A percentile compares a stretch with the other conserved stretches of the same genome.
These are phyloP conservation scores for Petunia secreta DNA, from an alignment of 257 asterid genomes.

Conservation along the genomic window DNA sequence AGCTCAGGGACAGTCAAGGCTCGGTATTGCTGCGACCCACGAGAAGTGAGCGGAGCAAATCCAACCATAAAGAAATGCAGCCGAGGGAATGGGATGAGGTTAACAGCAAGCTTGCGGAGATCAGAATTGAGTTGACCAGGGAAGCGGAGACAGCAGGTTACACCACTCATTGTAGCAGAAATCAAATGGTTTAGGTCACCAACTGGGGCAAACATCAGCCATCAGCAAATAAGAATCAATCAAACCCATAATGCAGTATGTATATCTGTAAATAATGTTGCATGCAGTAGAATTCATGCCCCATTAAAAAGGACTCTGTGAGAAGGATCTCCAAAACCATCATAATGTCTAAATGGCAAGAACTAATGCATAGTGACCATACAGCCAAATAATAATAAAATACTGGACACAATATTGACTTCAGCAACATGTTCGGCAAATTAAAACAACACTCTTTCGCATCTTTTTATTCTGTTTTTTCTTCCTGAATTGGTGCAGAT, in stretches of 20 bases:
- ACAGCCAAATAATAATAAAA: background rate
- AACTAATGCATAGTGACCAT: background rate
- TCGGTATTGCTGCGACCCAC: conserved; percentile 27
- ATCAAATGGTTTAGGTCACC: conserved; percentile 29
- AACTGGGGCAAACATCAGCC: conserved; percentile 17
- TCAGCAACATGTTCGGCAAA: too few relatives aligned
- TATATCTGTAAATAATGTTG: background rate
- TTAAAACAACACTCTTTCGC: too few relatives aligned
- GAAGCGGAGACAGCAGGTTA: conserved; percentile 29
- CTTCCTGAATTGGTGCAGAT: too few relatives aligned
- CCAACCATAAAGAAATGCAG: conserved; percentile 27
- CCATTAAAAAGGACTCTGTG: background rate
- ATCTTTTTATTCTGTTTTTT: too few relatives aligned
- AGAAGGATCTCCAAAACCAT: background rate
- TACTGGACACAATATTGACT: background rate
- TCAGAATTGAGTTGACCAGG: conserved; percentile 29
- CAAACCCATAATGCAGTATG: background rate
- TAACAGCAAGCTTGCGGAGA: conserved; percentile 30
- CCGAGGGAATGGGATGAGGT: conserved; percentile 27
- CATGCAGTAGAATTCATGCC: background rate
- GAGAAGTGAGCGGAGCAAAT: conserved; percentile 27
- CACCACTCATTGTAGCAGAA: conserved; percentile 28
- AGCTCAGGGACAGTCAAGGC: conserved; percentile 28
- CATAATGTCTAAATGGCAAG: background rate
- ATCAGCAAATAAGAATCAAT: conserved; percentile 16